A percentile compares a stretch with the other conserved stretches of the same genome.
Evolutionary conservation across 83 land plant genomes (phyloP).

Genomic region (Thuja plicata): DNA sequence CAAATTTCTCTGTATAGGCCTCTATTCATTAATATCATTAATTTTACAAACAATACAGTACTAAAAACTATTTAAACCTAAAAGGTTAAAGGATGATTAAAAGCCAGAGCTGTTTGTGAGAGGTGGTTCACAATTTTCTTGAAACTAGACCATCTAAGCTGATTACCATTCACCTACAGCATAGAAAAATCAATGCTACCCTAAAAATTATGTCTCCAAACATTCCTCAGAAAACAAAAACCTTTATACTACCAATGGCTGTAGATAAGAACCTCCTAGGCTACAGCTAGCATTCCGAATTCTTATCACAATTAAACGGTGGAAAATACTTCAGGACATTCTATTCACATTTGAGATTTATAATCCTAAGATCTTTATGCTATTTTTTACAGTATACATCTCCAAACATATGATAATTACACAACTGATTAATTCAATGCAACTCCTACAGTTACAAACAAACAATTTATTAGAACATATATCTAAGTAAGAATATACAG

Average conservation of each 20-base stretch:
- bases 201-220: not conserved
- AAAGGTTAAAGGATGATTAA: not conserved
- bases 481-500: not conserved
- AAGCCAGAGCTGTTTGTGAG: not conserved
- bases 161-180: not conserved
- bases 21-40: not conserved
- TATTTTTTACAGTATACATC: not conserved
- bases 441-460: not conserved
- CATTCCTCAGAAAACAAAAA: not conserved
- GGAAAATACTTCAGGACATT: not conserved
- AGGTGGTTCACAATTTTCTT: not conserved
- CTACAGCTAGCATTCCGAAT: not conserved
- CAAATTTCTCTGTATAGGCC: not conserved
- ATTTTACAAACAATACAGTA: not conserved
- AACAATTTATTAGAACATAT: not conserved
- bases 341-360: not conserved
- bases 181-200: not conserved
- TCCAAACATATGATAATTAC: not conserved
- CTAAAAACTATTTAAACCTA: not conserved
- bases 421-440: not conserved
- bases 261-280: not conserved
- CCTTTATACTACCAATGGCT: not conserved
- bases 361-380: not conserved
- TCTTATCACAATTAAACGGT: not conserved
- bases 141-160: not conserved